Evolutionary conservation across 352 stramenopile species (phyloP).

Genomic region (Pythium brassicae): DNA sequence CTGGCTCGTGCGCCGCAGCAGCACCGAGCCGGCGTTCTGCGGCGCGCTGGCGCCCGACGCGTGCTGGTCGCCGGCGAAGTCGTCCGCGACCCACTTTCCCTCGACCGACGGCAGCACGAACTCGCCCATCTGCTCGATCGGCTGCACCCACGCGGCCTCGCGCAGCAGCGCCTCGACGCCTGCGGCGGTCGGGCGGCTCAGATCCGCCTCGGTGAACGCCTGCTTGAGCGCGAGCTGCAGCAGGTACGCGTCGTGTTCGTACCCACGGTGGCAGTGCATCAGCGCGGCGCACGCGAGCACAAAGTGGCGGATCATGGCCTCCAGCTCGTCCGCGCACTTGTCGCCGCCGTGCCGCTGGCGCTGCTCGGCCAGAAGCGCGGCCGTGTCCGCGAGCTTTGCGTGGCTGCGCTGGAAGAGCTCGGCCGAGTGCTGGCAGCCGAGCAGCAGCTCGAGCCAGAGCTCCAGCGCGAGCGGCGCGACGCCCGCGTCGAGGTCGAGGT

Average conservation of each 20-base stretch:
- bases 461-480: conserved; percentile 24
- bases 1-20: conserved; percentile 55
- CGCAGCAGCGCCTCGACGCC: conserved; percentile 42
- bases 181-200: conserved; percentile 33
- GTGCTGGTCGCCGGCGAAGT: conserved; percentile 56
- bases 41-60: conserved; percentile 20
- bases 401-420: conserved; percentile 46
- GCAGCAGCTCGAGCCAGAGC: conserved; percentile 63
- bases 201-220: conserved; percentile 22
- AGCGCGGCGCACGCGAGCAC: conserved; percentile 44
- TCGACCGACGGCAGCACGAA: conserved; percentile 66
- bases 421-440: conserved; percentile 75
- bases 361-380: conserved; percentile 32
- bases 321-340: not conserved
- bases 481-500: not conserved
- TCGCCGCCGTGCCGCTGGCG: conserved; percentile 11
- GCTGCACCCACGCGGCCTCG: conserved; percentile 57
- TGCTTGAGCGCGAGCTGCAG: conserved; percentile 35
- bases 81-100: conserved; percentile 77
- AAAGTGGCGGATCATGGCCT: conserved; percentile 23
- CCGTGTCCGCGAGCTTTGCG: conserved; percentile 37
- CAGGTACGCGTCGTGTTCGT: conserved; percentile 47
- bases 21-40: conserved; percentile 67
- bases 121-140: conserved; percentile 25
- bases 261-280: conserved; percentile 60